phyloP scores from a whole-genome alignment of 495 filamentous ascomycete species.

The Aspergillus ellipticus region DNA sequence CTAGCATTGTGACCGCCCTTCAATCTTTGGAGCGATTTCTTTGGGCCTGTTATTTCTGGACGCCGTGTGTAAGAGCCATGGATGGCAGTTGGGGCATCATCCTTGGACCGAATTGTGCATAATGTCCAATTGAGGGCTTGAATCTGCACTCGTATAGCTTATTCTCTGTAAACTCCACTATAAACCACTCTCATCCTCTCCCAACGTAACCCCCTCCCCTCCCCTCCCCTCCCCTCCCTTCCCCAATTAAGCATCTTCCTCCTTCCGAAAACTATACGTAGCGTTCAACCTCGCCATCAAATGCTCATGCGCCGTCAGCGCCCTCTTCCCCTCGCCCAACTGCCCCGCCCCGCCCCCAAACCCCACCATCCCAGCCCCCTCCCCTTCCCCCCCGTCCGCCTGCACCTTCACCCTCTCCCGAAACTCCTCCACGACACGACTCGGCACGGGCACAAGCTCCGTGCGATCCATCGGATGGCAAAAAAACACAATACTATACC shows the following conservation, averaged over 20 bases:
- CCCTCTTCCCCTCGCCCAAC: constrained; percentile 47
- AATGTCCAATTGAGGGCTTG: background rate
- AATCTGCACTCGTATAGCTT: no score
- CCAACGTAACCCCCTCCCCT: no score
- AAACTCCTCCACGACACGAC: constrained; percentile 48
- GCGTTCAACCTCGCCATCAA: constrained; percentile 68
- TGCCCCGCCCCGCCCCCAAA: constrained; percentile 40
- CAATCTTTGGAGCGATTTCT: constrained; percentile 9
- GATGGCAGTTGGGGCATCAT: background rate
- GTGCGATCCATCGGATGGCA: constrained; percentile 77
- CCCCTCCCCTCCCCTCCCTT: no score
- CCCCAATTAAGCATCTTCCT: no score
- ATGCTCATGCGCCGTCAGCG: constrained; percentile 81
- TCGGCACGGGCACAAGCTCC: constrained; percentile 73
- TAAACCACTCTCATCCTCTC: no score
- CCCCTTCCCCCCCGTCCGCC: constrained; percentile 17
- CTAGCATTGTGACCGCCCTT: constrained; percentile 13
- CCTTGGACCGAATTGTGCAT: constrained; percentile 8
- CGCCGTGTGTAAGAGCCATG: no score
- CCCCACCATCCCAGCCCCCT: constrained; percentile 41
- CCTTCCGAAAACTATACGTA: constrained; percentile 60
- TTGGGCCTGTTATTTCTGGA: constrained; percentile 13
- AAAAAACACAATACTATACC: constrained; percentile 90
- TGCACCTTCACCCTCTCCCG: constrained; percentile 30
- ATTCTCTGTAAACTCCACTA: no score